A percentile compares a stretch with the other conserved stretches of the same genome.
Evolutionary conservation across 352 stramenopile species (phyloP).

Genomic region (Globisporangium takayamanum): DNA sequence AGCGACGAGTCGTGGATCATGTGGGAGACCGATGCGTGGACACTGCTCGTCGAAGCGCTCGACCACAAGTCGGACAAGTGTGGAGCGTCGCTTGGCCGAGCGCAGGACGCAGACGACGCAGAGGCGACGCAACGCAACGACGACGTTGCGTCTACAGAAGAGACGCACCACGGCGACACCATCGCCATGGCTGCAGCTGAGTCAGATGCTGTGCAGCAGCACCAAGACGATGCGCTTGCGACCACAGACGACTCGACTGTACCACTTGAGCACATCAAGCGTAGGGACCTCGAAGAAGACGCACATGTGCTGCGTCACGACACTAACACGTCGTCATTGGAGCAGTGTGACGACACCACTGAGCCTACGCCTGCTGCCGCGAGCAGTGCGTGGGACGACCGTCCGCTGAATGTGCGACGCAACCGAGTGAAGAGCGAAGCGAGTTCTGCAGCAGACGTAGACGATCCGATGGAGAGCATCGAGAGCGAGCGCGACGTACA

Average conservation of each 20-base stretch:
- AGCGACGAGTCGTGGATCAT: constrained; percentile 55
- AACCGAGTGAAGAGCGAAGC: neutral
- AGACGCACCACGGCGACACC: too few relatives aligned
- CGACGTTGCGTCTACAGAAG: neutral
- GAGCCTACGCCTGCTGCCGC: neutral
- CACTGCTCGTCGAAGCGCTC: constrained; percentile 37
- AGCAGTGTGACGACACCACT: too few relatives aligned
- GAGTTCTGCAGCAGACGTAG: neutral
- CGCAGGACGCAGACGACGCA: neutral
- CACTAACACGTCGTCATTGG: too few relatives aligned
- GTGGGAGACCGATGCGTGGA: constrained; percentile 41
- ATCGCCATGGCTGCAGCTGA: too few relatives aligned
- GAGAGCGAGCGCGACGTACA: neutral
- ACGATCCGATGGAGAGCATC: neutral
- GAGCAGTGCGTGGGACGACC: constrained; percentile 7
- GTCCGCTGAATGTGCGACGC: constrained; percentile 6
- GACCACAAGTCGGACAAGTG: constrained; percentile 23
- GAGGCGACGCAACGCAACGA: neutral
- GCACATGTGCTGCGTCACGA: too few relatives aligned
- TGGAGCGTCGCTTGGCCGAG: neutral
- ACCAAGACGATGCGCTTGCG: too few relatives aligned
- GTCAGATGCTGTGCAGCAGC: too few relatives aligned
- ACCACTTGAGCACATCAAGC: too few relatives aligned
- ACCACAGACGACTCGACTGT: too few relatives aligned
- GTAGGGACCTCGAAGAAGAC: too few relatives aligned